phyloP scores from a whole-genome alignment of 345 rosid species.

The Acer yangbiense region DNA sequence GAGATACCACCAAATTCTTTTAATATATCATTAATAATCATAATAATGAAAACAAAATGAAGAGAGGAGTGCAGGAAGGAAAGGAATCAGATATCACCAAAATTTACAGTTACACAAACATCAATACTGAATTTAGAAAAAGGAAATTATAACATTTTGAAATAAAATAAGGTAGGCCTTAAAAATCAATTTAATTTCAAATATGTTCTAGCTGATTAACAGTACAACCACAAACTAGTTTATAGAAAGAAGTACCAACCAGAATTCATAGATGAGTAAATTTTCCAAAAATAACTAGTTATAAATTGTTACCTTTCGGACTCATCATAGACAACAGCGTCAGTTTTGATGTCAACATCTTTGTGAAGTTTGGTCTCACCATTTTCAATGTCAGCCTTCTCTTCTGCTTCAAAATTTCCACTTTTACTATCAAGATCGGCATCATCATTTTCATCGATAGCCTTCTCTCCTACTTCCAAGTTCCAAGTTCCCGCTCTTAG shows the following conservation, averaged over 20 bases:
- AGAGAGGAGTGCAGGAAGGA: background rate
- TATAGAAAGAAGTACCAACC: background rate
- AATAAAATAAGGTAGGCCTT: background rate
- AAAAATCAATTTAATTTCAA: background rate
- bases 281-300: background rate
- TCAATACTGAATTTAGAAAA: too few species aligned
- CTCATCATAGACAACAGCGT: constrained; percentile 8
- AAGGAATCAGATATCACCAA: background rate
- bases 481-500: constrained; percentile 20
- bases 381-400: constrained; percentile 21
- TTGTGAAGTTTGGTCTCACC: background rate
- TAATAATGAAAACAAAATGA: background rate
- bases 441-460: constrained; percentile 21
- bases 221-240: background rate
- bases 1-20: background rate
- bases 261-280: background rate
- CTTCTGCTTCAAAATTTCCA: constrained; percentile 19
- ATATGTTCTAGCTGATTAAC: background rate
- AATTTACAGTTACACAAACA: background rate
- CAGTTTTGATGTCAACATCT: constrained; percentile 11
- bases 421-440: constrained; percentile 23
- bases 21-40: background rate
- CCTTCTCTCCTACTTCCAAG: constrained; percentile 18
- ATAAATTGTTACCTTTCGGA: constrained; percentile 30
- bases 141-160: too few species aligned